Evolutionary conservation across 2,329 filamentous ascomycete genomes (phyloP).

Genomic region (Epichloe sp.): DNA sequence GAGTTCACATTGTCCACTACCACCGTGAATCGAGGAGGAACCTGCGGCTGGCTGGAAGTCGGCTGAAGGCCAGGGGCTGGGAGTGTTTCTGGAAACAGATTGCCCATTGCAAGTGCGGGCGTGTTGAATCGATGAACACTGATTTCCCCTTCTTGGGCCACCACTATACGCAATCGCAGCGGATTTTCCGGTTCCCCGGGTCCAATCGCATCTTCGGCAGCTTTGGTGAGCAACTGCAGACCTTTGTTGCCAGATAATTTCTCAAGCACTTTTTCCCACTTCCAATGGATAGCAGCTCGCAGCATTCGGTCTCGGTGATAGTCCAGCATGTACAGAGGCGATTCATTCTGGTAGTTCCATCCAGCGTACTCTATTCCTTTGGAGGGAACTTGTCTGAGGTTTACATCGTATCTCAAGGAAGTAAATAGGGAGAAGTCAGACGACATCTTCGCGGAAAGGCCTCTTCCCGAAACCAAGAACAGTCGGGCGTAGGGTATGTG

Average conservation of each 20-base stretch:
- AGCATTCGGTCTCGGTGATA: slow-evolving; percentile 69
- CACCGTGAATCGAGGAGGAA: slow-evolving; percentile 25
- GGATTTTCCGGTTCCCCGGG: slow-evolving; percentile 18
- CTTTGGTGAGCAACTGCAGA: slow-evolving; percentile 24
- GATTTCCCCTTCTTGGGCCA: slow-evolving; percentile 36
- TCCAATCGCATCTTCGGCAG: slow-evolving; percentile 23
- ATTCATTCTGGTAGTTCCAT: slow-evolving; percentile 40
- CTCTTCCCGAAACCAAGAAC: background rate
- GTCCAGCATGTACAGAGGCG: slow-evolving; percentile 65
- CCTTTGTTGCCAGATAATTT: slow-evolving; percentile 32
- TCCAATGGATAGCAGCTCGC: slow-evolving; percentile 44
- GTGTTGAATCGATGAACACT: slow-evolving; percentile 25
- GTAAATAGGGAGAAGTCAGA: slow-evolving; percentile 51
- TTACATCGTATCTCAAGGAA: slow-evolving; percentile 57
- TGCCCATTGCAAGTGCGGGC: slow-evolving; percentile 28
- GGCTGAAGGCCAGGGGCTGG: slow-evolving; percentile 26
- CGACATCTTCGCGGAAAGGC: slow-evolving; percentile 16
- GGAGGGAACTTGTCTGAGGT: slow-evolving; percentile 32
- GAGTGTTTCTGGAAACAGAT: slow-evolving; percentile 45
- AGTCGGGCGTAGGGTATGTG: background rate
- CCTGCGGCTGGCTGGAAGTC: slow-evolving; percentile 13
- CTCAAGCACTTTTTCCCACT: slow-evolving; percentile 34
- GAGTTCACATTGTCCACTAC: slow-evolving; percentile 31
- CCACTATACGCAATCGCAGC: slow-evolving; percentile 40
- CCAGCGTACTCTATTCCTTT: slow-evolving; percentile 27